Conservation (phyloP, 495 filamentous ascomycete species). For the Daldinia loculata region DNA sequence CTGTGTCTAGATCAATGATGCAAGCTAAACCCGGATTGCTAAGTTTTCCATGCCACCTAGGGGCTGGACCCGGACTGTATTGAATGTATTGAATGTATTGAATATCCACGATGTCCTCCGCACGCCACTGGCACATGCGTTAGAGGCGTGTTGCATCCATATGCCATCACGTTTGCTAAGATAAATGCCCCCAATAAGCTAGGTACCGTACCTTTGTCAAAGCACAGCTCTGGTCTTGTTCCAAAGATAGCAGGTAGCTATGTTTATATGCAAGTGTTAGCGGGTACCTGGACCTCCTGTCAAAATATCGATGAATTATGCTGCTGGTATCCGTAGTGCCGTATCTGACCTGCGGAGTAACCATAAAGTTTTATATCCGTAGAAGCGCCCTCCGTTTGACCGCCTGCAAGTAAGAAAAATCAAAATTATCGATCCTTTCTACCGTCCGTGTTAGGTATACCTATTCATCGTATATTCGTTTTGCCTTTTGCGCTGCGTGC, state of each 20-base stretch:
- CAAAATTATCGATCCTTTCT: constrained; percentile 14
- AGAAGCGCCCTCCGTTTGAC: constrained; percentile 29
- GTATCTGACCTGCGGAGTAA: constrained; percentile 23
- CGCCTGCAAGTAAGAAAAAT: constrained; percentile 7
- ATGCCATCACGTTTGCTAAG: constrained; percentile 19
- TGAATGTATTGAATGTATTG: neutral
- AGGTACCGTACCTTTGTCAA: neutral
- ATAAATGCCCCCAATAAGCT: constrained; percentile 1
- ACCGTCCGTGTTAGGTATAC: constrained; percentile 4
- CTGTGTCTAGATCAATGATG: constrained; percentile 22
- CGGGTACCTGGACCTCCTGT: constrained; percentile 3
- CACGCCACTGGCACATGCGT: constrained; percentile 10
- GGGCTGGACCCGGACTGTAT: constrained; percentile 8
- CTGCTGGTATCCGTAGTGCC: constrained; percentile 29
- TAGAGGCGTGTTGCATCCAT: constrained; percentile 9
- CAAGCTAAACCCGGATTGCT: constrained; percentile 24
- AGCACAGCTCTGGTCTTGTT: constrained; percentile 3
- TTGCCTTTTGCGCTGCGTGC: constrained; percentile 3
- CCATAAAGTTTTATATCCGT: constrained; percentile 24
- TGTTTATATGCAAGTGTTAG: constrained; percentile 7
- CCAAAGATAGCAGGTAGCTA: neutral
- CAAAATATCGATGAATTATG: constrained; percentile 7
- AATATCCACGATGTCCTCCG: constrained; percentile 9
- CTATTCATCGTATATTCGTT: constrained; percentile 1
- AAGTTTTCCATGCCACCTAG: constrained; percentile 22